phyloP scores from a whole-genome alignment of 345 rosid genomes.

The Erodium maritimum region DNA sequence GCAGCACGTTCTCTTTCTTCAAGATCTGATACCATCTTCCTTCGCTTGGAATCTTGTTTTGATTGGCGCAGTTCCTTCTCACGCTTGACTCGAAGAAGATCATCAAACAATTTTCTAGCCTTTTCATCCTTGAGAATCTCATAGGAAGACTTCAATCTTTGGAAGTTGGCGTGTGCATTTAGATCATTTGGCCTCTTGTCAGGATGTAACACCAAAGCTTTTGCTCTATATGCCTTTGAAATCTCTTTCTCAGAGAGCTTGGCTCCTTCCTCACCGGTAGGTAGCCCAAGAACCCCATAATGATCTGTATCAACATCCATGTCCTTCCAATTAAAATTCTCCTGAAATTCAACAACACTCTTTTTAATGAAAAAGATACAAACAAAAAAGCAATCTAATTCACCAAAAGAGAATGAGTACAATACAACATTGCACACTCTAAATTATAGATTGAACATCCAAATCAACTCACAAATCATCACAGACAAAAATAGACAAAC shows the following conservation, averaged over 20 bases:
- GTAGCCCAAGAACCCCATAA: slow-evolving; percentile 47
- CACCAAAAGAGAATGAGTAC: too few relatives aligned
- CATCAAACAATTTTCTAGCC: slow-evolving; percentile 66
- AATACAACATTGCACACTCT: too few relatives aligned
- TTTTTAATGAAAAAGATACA: too few relatives aligned
- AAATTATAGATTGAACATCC: too few relatives aligned
- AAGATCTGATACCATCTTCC: slow-evolving; percentile 70
- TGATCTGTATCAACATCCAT: slow-evolving; percentile 50
- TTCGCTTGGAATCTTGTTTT: slow-evolving; percentile 56
- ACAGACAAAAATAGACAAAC: too few relatives aligned
- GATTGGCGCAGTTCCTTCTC: slow-evolving; percentile 42
- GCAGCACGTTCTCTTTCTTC: slow-evolving; percentile 73
- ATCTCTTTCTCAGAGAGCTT: slow-evolving; percentile 53
- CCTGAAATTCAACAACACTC: background rate
- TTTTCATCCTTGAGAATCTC: slow-evolving; percentile 62
- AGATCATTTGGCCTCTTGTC: slow-evolving; percentile 71
- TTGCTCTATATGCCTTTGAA: slow-evolving; percentile 47
- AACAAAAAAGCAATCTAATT: too few relatives aligned
- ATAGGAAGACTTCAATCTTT: slow-evolving; percentile 50
- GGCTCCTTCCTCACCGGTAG: slow-evolving; percentile 64
- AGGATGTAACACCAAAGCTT: slow-evolving; percentile 60
- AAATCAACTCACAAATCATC: too few relatives aligned
- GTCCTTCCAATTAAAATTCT: background rate
- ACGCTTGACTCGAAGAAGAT: slow-evolving; percentile 59
- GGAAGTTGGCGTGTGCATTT: slow-evolving; percentile 52